These are phyloP conservation scores for Akanthomyces uredinophilus DNA, from an alignment of 2,329 filamentous ascomycete species.

Conservation along the genomic window DNA sequence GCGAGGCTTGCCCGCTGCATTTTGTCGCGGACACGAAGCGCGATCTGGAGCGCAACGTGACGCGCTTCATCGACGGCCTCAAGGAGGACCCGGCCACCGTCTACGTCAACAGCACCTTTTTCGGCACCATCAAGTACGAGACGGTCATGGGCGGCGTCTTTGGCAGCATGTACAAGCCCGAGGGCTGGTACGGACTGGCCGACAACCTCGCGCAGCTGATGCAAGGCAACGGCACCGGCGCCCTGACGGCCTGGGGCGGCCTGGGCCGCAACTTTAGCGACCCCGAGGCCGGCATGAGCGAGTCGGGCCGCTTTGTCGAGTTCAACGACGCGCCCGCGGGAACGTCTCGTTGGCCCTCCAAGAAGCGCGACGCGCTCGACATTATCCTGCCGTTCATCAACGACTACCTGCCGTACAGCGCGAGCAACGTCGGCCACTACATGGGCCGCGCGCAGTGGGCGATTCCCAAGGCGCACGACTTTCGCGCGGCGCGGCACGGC, in stretches of 20 bases:
- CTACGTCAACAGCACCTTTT: slow-evolving; percentile 33
- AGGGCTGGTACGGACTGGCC: slow-evolving; percentile 32
- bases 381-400: slow-evolving; percentile 30
- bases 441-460: slow-evolving; percentile 28
- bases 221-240: slow-evolving; percentile 35
- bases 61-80: slow-evolving; percentile 29
- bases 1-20: slow-evolving; percentile 39
- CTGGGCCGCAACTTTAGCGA: slow-evolving; percentile 15
- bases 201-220: slow-evolving; percentile 31
- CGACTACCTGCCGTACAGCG: slow-evolving; percentile 25
- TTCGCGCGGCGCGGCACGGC: slow-evolving; percentile 18
- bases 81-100: slow-evolving; percentile 32
- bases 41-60: slow-evolving; percentile 28
- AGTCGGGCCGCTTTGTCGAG: slow-evolving; percentile 24
- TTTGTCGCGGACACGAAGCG: slow-evolving; percentile 32
- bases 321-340: slow-evolving; percentile 26
- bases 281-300: slow-evolving; percentile 11
- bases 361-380: slow-evolving; percentile 25
- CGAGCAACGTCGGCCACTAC: slow-evolving; percentile 24
- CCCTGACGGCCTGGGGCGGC: slow-evolving; percentile 25
- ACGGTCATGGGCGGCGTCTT: slow-evolving; percentile 34
- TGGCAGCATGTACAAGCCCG: slow-evolving; percentile 33
- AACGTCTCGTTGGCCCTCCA: slow-evolving; percentile 25
- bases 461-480: slow-evolving; percentile 26
- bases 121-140: slow-evolving; percentile 34